Conservation (phyloP, 164 flowering plant species). For the Dillenia suffruticosa region DNA sequence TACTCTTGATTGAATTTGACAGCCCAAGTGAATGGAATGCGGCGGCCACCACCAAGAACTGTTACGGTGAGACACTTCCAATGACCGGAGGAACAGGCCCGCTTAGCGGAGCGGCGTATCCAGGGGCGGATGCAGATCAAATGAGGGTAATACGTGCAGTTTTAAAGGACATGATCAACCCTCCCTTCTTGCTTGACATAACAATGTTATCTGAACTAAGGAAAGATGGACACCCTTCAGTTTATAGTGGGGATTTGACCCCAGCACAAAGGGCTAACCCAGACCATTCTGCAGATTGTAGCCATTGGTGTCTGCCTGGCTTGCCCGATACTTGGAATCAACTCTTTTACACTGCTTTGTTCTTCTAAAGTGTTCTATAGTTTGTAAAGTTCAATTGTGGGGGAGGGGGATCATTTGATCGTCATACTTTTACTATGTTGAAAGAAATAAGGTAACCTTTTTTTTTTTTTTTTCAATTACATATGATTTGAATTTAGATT, state of each 20-base stretch:
- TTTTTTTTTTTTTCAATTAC: no score
- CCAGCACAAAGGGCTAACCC: constrained; percentile 69
- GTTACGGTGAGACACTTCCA: constrained; percentile 62
- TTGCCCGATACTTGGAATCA: constrained; percentile 97
- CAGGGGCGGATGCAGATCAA: constrained; percentile 57
- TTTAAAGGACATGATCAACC: constrained; percentile 43
- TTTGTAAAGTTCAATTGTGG: no score
- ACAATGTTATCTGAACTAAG: constrained; percentile 71
- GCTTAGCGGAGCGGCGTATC: constrained; percentile 34
- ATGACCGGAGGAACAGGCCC: constrained; percentile 22
- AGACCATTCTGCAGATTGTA: constrained; percentile 69
- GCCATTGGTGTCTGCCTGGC: constrained; percentile 99
- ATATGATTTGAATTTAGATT: no score
- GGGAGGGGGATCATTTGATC: no score
- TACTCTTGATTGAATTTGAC: constrained; percentile 14
- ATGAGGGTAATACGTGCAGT: constrained; percentile 59
- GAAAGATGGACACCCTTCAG: constrained; percentile 90
- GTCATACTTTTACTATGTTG: no score
- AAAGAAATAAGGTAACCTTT: no score
- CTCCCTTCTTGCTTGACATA: constrained; percentile 66
- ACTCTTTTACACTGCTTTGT: constrained; percentile 62
- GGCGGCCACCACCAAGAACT: constrained; percentile 42
- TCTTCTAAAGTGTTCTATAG: constrained; percentile 24
- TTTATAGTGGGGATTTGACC: constrained; percentile 70
- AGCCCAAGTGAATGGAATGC: constrained; percentile 77